Evolutionary conservation across 164 flowering plant genomes (phyloP), one percentile per base, ranked within the genome.

Genomic region (Annona squamosa): DNA sequence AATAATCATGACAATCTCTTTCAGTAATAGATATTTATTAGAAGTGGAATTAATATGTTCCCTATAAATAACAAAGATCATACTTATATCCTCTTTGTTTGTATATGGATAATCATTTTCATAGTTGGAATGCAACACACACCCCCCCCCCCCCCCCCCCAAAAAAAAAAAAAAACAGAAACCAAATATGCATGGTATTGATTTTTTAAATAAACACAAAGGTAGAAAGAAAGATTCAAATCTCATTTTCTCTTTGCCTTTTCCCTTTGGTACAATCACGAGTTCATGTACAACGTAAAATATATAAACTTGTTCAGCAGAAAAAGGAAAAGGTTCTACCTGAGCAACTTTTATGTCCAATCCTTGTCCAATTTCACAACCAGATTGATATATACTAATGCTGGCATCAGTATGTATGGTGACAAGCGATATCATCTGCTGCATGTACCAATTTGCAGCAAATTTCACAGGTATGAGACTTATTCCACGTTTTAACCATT

Each of bases 381-480:
- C 72, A 48, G 72, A 69, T 52, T 69, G 72, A 46, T 69, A 69
- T 48, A 69, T 69, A 62, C 72, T 69, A 56, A 69, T 69, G 26
- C 72, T 69, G 5, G 72, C 72, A 69, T 69, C 72, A 19, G 63
- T 48, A 37, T 69, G 72, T 69, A 69, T 48, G 63, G 48, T 69
- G 72, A 69, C 72, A 10, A 69, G 72, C 17, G 72, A 69, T 48
- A 69, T 48, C 72, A 69, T 69, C 63, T 69, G 72, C 59, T 6
- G 46, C 41, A 42, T 62, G 37, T 69, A 61, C 72, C 72, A 69
- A 4, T 12, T 2, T 26, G 72, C 72, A 12, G 59, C 41, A 48
- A 48, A 69, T 69, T 69, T 69, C 72, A 69, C 72, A 19, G 72
- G 72, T 48, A 69, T 13, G 18, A 69, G 48, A 52, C 72, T 69